phyloP scores from a whole-genome alignment of 2,329 filamentous ascomycete genomes.

The Xylariaceae sp. region DNA sequence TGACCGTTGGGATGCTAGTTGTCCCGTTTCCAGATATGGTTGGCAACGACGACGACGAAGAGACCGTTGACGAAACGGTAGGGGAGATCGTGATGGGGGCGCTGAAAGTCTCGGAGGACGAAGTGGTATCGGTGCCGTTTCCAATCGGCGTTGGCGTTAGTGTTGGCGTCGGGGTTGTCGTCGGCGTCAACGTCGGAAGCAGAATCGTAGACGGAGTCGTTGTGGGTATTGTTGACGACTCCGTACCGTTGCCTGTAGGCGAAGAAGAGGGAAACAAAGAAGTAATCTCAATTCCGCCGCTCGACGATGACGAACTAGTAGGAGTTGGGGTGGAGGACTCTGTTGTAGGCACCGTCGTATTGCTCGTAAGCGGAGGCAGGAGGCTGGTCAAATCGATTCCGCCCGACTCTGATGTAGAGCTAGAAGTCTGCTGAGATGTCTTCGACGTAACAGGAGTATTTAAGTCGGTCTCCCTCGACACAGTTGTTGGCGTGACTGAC shows the following conservation, averaged over 20 bases:
- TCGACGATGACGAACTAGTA: not conserved
- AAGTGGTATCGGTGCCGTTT: constrained; percentile 20
- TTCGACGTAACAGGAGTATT: constrained; percentile 2
- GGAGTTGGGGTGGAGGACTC: not conserved
- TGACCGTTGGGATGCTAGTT: constrained; percentile 6
- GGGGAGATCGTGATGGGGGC: constrained; percentile 15
- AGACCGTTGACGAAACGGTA: constrained; percentile 5
- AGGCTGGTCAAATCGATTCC: constrained; percentile 10
- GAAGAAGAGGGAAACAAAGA: constrained; percentile 5
- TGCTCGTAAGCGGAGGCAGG: constrained; percentile 10
- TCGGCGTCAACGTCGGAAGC: no score
- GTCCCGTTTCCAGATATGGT: constrained; percentile 9
- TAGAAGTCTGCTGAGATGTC: constrained; percentile 6
- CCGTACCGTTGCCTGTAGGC: constrained; percentile 12
- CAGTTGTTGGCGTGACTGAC: constrained; percentile 4
- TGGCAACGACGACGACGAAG: not conserved
- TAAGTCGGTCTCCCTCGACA: constrained; percentile 3
- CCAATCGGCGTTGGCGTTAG: constrained; percentile 3
- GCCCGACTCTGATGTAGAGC: constrained; percentile 2
- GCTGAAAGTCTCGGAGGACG: constrained; percentile 14
- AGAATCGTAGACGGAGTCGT: not conserved
- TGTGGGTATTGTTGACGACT: constrained; percentile 5
- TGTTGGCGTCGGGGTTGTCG: constrained; percentile 9
- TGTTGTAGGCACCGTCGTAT: constrained; percentile 13
- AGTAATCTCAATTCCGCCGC: constrained; percentile 2